These are phyloP conservation scores for Aureobasidium sp. DNA, from an alignment of 2,329 filamentous ascomycete species.

Conservation along the genomic window DNA sequence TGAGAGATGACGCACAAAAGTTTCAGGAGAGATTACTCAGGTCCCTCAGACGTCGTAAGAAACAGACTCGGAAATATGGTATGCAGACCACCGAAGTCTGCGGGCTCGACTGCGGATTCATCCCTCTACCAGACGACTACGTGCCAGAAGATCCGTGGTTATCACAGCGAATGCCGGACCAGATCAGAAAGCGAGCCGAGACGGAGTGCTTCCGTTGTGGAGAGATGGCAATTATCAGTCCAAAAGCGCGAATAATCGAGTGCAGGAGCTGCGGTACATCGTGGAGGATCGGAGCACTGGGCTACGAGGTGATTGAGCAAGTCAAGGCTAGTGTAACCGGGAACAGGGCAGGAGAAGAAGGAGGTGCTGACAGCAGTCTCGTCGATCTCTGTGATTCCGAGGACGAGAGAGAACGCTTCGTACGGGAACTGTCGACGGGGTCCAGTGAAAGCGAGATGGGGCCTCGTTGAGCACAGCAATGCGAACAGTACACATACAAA, in stretches of 20 bases:
- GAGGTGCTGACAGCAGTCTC: background rate
- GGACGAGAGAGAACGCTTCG: background rate
- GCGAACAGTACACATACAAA: background rate
- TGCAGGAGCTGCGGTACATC: slow-evolving; percentile 29
- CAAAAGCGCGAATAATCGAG: slow-evolving; percentile 19
- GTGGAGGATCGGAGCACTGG: slow-evolving; percentile 34
- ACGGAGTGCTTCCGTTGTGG: slow-evolving; percentile 35
- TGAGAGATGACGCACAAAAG: background rate
- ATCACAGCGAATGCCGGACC: slow-evolving; percentile 40
- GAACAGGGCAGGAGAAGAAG: background rate
- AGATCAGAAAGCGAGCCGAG: background rate
- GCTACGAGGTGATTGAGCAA: slow-evolving; percentile 27
- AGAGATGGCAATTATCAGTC: slow-evolving; percentile 19
- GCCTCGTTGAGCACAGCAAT: background rate
- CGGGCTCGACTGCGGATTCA: slow-evolving; percentile 24
- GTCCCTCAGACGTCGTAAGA: slow-evolving; percentile 14
- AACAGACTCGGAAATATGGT: slow-evolving; percentile 11
- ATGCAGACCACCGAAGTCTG: slow-evolving; percentile 25
- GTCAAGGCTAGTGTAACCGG: background rate
- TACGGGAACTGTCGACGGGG: background rate
- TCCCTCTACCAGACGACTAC: slow-evolving; percentile 26
- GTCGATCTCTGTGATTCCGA: background rate
- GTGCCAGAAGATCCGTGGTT: slow-evolving; percentile 24
- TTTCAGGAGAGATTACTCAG: slow-evolving; percentile 5
- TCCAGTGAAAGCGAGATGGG: background rate